Conservation (phyloP, 257 asterid genomes). For the Salvia hispanica region DNA sequence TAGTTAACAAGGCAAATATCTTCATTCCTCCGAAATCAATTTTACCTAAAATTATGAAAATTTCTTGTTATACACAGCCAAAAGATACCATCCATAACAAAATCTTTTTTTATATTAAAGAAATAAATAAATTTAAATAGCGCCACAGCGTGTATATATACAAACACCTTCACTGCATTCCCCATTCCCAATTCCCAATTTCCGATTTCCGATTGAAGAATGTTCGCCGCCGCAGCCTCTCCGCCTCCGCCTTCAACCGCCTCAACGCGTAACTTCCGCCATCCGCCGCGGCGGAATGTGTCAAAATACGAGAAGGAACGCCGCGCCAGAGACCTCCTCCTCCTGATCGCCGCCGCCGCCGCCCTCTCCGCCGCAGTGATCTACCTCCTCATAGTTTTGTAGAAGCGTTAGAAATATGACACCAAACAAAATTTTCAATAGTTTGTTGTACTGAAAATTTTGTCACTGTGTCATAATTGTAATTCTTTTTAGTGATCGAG, state of each 20-base stretch:
- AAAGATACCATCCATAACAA: not conserved
- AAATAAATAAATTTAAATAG: not conserved
- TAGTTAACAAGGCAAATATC: too few species aligned
- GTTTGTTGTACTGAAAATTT: too few species aligned
- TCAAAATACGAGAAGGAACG: too few species aligned
- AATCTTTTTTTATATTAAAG: not conserved
- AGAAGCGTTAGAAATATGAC: too few species aligned
- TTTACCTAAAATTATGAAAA: not conserved
- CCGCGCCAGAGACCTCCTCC: constrained; percentile 30
- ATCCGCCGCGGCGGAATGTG: constrained; percentile 69
- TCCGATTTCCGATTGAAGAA: not conserved
- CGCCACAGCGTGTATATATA: not conserved
- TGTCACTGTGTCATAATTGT: too few species aligned
- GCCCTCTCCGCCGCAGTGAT: constrained; percentile 69
- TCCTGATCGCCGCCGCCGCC: constrained; percentile 47
- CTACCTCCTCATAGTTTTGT: too few species aligned
- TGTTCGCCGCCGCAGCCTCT: not conserved
- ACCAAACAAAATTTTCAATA: too few species aligned
- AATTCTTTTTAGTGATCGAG: too few species aligned
- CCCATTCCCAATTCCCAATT: not conserved
- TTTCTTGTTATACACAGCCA: not conserved
- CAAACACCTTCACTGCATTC: not conserved
- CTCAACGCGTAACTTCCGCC: constrained; percentile 45
- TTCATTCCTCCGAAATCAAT: not conserved
- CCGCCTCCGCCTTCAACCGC: not conserved